A percentile compares a stretch with the other conserved stretches of the same genome.
phyloP scores from a whole-genome alignment of 2,329 filamentous ascomycete species.

The Neurospora crassa region DNA sequence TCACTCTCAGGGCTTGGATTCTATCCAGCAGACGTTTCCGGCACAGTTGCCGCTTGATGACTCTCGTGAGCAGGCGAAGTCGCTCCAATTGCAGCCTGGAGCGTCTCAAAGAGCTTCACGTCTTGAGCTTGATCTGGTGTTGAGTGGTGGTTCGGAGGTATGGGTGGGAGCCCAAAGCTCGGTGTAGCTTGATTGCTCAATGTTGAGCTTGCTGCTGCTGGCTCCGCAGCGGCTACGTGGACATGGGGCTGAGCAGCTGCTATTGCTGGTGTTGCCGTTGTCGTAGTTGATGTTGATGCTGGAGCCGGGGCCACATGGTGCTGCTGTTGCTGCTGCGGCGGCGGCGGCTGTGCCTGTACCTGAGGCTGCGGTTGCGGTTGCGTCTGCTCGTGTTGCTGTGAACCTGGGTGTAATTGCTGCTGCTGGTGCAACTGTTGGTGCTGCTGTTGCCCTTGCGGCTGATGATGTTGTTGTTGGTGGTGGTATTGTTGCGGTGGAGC shows the following conservation, averaged over 20 bases:
- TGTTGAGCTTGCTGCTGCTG: background rate
- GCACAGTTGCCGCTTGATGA: background rate
- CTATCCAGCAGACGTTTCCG: background rate
- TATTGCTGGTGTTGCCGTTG: constrained; percentile 1
- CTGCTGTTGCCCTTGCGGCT: constrained; percentile 2
- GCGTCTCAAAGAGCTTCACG: constrained; percentile 5
- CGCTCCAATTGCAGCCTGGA: constrained; percentile 10
- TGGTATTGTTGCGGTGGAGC: background rate
- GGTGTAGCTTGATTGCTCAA: background rate
- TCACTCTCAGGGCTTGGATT: background rate
- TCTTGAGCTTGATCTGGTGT: constrained; percentile 12
- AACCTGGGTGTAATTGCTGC: constrained; percentile 6
- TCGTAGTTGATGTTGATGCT: background rate
- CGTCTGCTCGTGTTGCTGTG: constrained; percentile 2
- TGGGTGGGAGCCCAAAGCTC: constrained; percentile 7
- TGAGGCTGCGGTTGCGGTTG: constrained; percentile 6
- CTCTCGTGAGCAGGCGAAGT: background rate
- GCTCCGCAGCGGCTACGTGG: background rate
- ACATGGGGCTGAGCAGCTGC: background rate
- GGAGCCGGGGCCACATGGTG: background rate
- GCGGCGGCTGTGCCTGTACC: constrained; percentile 6
- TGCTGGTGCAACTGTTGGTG: background rate
- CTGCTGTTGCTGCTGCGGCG: constrained; percentile 2
- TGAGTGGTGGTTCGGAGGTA: constrained; percentile 14
- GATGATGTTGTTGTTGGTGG: background rate